phyloP scores from a whole-genome alignment of 2,329 filamentous ascomycete genomes.

The Paecilomyces variotii region DNA sequence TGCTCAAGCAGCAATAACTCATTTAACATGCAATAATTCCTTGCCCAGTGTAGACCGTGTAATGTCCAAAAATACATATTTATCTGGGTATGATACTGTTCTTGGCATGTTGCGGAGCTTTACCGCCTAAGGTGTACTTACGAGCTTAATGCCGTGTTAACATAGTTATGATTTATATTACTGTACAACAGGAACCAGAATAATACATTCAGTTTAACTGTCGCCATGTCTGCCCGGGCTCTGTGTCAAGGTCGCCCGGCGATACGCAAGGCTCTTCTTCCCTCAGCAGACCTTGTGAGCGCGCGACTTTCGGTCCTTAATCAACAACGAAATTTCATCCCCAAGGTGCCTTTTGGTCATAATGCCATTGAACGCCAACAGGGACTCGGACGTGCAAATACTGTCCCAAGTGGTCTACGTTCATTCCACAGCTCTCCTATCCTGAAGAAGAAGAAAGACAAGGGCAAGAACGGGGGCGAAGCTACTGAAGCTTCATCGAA shows the following conservation, averaged over 20 bases:
- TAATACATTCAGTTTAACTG: neutral
- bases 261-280: neutral
- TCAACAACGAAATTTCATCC: neutral
- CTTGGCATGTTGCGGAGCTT: no score
- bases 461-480: slow-evolving; percentile 37
- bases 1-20: no score
- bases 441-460: slow-evolving; percentile 48
- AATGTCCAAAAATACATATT: no score
- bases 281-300: neutral
- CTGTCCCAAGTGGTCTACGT: neutral
- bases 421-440: slow-evolving; percentile 36
- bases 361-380: neutral
- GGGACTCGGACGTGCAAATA: neutral
- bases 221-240: neutral
- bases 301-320: neutral
- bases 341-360: neutral
- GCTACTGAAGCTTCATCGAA: slow-evolving; percentile 25
- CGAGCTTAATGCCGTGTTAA: no score
- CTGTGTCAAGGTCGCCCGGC: neutral
- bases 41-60: no score
- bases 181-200: no score
- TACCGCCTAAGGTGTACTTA: no score
- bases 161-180: no score
- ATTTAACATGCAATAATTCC: no score
- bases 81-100: no score